phyloP scores from a whole-genome alignment of 2,329 filamentous ascomycete genomes.

The Penicillium oxalicum region DNA sequence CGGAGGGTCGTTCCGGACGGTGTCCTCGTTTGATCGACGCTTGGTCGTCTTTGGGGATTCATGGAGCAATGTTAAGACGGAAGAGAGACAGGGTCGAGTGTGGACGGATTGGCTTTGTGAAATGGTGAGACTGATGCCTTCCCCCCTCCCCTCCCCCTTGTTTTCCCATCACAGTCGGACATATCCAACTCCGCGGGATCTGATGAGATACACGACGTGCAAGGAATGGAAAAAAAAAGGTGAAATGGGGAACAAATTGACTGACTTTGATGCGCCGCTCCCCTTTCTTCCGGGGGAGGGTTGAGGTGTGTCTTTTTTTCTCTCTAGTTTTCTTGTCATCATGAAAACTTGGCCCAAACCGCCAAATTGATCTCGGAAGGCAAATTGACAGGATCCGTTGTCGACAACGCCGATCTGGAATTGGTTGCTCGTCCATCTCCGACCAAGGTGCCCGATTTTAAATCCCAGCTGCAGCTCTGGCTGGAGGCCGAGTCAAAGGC shows the following conservation, averaged over 20 bases:
- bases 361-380: conserved; percentile 20
- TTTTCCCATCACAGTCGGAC: background rate
- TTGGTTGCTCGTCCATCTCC: conserved; percentile 21
- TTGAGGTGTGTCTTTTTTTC: background rate
- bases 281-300: background rate
- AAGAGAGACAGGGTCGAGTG: conserved; percentile 22
- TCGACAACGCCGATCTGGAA: conserved; percentile 31
- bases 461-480: conserved; percentile 34
- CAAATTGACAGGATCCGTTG: conserved; percentile 26
- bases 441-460: conserved; percentile 31
- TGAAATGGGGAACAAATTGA: conserved; percentile 11
- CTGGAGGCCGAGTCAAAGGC: conserved; percentile 27
- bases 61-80: conserved; percentile 33
- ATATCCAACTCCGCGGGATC: background rate
- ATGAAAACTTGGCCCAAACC: conserved; percentile 31
- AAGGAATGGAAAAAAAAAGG: conserved; percentile 14
- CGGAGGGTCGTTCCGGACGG: conserved; percentile 15
- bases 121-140: conserved; percentile 21
- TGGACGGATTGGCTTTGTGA: conserved; percentile 36
- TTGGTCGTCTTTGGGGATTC: conserved; percentile 38
- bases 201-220: background rate
- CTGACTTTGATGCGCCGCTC: background rate
- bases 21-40: conserved; percentile 22
- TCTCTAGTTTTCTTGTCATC: conserved; percentile 28
- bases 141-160: background rate